Percentiles rank a stretch among this genome's conserved stretches.
Conservation (phyloP, 768 basidiomycete genomes). For the Pleurotus sapidus region DNA sequence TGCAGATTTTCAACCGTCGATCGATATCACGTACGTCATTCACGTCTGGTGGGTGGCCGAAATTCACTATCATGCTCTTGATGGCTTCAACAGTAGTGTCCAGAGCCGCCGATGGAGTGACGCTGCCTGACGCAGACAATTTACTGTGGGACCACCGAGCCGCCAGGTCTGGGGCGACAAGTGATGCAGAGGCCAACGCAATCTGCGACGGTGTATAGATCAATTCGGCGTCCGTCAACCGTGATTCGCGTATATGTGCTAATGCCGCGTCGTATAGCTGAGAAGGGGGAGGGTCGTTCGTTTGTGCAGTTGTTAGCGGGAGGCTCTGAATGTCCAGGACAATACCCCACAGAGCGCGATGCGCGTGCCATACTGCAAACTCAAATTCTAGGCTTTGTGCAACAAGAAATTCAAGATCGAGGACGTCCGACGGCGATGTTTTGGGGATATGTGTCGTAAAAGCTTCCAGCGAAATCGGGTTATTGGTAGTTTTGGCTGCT, state of each 20-base stretch:
- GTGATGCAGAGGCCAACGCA: constrained; percentile 74
- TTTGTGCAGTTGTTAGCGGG: constrained; percentile 33
- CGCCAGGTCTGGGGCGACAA: constrained; percentile 59
- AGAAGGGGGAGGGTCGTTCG: constrained; percentile 23
- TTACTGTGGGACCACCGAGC: constrained; percentile 56
- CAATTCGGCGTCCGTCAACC: constrained; percentile 89
- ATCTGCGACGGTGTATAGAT: constrained; percentile 94
- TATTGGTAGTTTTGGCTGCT: constrained; percentile 97
- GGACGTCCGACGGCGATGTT: constrained; percentile 77
- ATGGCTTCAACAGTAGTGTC: constrained; percentile 48
- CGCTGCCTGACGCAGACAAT: constrained; percentile 2
- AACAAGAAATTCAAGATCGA: constrained; percentile 94
- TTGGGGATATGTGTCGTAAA: constrained; percentile 85
- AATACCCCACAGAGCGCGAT: constrained; percentile 85
- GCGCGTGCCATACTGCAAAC: constrained; percentile 90
- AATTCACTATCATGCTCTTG: constrained; percentile 47
- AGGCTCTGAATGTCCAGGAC: constrained; percentile 83
- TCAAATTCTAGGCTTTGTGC: constrained; percentile 94
- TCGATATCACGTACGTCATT: constrained; percentile 90
- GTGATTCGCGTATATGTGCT: constrained; percentile 68
- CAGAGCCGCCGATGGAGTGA: constrained; percentile 22
- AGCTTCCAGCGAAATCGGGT: constrained; percentile 81
- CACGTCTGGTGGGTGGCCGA: constrained; percentile 67
- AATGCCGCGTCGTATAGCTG: constrained; percentile 65
- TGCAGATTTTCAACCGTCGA: constrained; percentile 79